Evolutionary conservation across 108 stramenopile genomes (phyloP).

Genomic region (Fragilaria radians): DNA sequence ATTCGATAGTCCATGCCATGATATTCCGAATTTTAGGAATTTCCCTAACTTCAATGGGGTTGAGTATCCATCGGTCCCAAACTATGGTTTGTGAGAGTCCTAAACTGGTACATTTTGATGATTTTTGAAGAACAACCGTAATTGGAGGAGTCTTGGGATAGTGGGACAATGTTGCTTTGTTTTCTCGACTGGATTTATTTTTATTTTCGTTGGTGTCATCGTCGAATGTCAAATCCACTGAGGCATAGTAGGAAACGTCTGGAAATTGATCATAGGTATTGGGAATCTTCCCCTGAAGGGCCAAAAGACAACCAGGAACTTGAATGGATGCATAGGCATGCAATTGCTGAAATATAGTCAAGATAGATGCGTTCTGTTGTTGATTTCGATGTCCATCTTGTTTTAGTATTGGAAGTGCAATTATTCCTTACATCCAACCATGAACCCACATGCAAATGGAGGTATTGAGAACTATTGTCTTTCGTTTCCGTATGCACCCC

Average conservation of each 20-base stretch:
- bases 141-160: too few relatives aligned
- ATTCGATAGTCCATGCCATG: not conserved
- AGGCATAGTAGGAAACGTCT: not conserved
- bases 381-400: not conserved
- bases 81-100: not conserved
- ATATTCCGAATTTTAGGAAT: not conserved
- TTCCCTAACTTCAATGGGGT: not conserved
- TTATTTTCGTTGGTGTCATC: too few relatives aligned
- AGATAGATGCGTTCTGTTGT: too few relatives aligned
- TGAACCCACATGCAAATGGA: not conserved
- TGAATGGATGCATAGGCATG: not conserved
- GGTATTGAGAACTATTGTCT: not conserved
- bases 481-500: too few relatives aligned
- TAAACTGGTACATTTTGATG: not conserved
- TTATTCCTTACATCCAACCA: not conserved
- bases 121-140: not conserved
- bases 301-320: not conserved
- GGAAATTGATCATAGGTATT: not conserved
- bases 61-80: not conserved
- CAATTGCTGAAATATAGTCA: not conserved
- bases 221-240: not conserved
- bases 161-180: too few relatives aligned
- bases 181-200: too few relatives aligned
- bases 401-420: not conserved
- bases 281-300: not conserved